A percentile compares a stretch with the other conserved stretches of the same genome.
phyloP scores from a whole-genome alignment of 371 early-diverging fungal genomes.

The Mucor irregularis region DNA sequence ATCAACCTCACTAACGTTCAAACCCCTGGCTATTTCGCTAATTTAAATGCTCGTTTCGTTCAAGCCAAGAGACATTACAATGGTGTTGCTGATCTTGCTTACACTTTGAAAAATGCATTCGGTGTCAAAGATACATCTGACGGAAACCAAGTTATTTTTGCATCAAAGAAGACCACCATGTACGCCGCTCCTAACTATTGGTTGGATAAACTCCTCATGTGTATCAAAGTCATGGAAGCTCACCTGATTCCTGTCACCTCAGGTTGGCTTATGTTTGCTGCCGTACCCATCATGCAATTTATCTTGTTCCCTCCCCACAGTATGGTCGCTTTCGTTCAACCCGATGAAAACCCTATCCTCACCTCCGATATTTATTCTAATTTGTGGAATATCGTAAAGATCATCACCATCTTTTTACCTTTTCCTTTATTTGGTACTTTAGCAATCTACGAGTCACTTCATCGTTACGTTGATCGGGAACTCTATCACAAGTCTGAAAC shows the following conservation, averaged over 20 bases:
- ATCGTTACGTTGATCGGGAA: conserved; percentile 50
- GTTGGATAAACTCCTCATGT: conserved; percentile 40
- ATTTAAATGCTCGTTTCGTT: conserved; percentile 63
- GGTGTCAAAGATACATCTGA: conserved; percentile 16
- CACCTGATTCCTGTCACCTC: conserved; percentile 54
- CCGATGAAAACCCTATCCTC: conserved; percentile 46
- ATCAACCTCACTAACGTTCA: conserved; percentile 78
- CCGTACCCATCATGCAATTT: conserved; percentile 54
- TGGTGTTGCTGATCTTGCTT: conserved; percentile 53
- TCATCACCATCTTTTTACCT: conserved; percentile 48
- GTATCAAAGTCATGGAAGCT: conserved; percentile 53
- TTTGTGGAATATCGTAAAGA: conserved; percentile 49
- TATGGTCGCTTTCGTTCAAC: conserved; percentile 34
- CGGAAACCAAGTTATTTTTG: conserved; percentile 14
- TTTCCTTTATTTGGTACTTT: conserved; percentile 47
- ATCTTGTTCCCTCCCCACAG: conserved; percentile 47
- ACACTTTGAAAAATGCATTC: conserved; percentile 39
- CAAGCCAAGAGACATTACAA: conserved; percentile 73
- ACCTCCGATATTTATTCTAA: conserved; percentile 45
- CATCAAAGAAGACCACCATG: conserved; percentile 36
- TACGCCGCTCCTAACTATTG: conserved; percentile 33
- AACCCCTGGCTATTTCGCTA: conserved; percentile 58
- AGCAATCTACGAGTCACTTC: conserved; percentile 50
- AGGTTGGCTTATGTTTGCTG: conserved; percentile 59
- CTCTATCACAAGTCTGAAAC: conserved; percentile 43